A percentile compares a stretch with the other conserved stretches of the same genome.
Conservation (phyloP, 768 basidiomycete species). For the Suillus subalutaceus region DNA sequence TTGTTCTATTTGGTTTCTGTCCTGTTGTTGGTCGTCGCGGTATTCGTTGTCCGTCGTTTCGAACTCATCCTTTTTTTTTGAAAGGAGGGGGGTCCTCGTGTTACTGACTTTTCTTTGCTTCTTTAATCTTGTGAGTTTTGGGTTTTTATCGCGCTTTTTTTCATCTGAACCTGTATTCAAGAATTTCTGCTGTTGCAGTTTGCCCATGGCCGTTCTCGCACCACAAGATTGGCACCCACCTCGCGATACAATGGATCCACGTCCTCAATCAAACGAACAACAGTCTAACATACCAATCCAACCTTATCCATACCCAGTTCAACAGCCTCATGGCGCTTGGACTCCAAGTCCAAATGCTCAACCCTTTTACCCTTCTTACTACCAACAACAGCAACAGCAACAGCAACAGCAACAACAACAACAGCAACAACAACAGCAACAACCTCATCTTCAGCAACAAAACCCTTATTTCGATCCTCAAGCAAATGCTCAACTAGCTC, state of each 20-base stretch:
- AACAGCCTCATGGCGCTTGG: conserved; percentile 73
- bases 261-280: conserved; percentile 60
- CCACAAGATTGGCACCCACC: conserved; percentile 75
- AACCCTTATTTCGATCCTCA: conserved; percentile 73
- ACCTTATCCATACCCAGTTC: conserved; percentile 69
- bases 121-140: neutral
- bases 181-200: neutral
- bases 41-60: conserved; percentile 5
- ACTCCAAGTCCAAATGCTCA: conserved; percentile 65
- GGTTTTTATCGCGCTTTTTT: neutral
- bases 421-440: conserved; percentile 39
- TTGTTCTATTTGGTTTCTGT: neutral
- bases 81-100: neutral
- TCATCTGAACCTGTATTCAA: neutral
- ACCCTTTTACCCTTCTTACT: conserved; percentile 79
- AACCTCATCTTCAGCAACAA: conserved; percentile 18
- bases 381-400: conserved; percentile 64
- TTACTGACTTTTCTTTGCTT: neutral
- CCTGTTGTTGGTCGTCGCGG: conserved; percentile 6
- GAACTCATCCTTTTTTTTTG: neutral
- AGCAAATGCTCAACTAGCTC: conserved; percentile 75
- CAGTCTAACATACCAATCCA: conserved; percentile 36
- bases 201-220: conserved; percentile 78
- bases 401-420: conserved; percentile 56
- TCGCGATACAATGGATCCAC: conserved; percentile 56